Conservation (phyloP, 768 basidiomycete species). For the Leccinum variicolor region DNA sequence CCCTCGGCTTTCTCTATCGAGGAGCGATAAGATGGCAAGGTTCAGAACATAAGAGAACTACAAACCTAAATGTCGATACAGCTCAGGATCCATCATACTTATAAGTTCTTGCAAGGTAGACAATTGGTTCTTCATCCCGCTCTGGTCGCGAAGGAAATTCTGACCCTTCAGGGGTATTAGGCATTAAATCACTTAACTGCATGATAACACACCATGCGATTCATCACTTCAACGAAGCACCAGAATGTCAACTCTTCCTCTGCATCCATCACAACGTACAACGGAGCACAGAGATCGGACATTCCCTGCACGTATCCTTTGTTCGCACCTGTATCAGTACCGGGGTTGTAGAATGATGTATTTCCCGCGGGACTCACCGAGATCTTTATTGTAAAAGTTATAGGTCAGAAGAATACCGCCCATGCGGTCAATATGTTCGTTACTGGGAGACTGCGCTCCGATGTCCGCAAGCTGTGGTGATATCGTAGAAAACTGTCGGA, state of each 20-base stretch:
- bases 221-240: slow-evolving; percentile 95
- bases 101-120: slow-evolving; percentile 88
- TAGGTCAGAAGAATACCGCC: slow-evolving; percentile 86
- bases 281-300: slow-evolving; percentile 92
- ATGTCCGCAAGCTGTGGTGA: slow-evolving; percentile 70
- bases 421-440: slow-evolving; percentile 89
- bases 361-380: slow-evolving; percentile 52
- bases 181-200: neutral
- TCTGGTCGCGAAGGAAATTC: slow-evolving; percentile 95
- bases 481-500: slow-evolving; percentile 63
- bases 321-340: slow-evolving; percentile 16
- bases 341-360: neutral
- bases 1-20: slow-evolving; percentile 78
- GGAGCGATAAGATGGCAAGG: neutral
- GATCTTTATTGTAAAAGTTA: slow-evolving; percentile 83
- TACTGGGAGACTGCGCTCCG: slow-evolving; percentile 84
- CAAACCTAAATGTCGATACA: slow-evolving; percentile 86
- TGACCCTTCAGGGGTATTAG: slow-evolving; percentile 57
- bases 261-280: slow-evolving; percentile 88
- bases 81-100: slow-evolving; percentile 90
- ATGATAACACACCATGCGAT: slow-evolving; percentile 72
- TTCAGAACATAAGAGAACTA: neutral
- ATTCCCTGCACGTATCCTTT: slow-evolving; percentile 97
- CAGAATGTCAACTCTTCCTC: slow-evolving; percentile 93
- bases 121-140: slow-evolving; percentile 95